These are phyloP conservation scores for Sparassis latifolia DNA, from an alignment of 1,284 basidiomycete species.

Conservation along the genomic window DNA sequence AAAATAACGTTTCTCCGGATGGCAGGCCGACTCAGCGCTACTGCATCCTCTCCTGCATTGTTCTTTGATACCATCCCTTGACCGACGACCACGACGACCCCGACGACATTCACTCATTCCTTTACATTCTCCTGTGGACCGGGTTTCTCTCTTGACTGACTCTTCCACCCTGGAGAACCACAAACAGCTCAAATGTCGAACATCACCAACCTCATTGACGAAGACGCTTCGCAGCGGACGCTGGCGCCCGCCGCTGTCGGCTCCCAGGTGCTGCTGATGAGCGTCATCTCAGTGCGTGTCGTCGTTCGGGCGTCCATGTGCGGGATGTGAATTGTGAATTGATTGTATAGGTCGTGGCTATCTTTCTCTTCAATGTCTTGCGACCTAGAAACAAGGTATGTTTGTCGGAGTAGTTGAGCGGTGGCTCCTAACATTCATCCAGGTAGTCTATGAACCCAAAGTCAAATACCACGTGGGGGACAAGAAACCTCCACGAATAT, in stretches of 20 bases:
- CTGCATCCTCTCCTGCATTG: no score
- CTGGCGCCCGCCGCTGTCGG: conserved; percentile 78
- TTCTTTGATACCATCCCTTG: no score
- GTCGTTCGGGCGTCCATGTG: no score
- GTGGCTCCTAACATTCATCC: neutral
- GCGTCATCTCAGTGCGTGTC: conserved; percentile 28
- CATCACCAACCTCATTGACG: conserved; percentile 22
- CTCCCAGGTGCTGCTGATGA: conserved; percentile 62
- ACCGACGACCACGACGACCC: conserved; percentile 5
- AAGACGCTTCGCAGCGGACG: conserved; percentile 30
- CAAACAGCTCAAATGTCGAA: conserved; percentile 11
- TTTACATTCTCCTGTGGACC: conserved; percentile 5
- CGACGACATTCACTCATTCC: neutral
- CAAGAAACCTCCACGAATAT: conserved; percentile 77
- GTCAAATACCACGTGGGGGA: conserved; percentile 81
- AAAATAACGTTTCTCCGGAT: no score
- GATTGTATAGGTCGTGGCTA: conserved; percentile 34
- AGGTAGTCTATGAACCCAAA: conserved; percentile 85
- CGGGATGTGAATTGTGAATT: neutral
- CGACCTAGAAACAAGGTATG: conserved; percentile 57
- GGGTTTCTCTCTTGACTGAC: conserved; percentile 11
- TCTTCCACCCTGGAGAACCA: neutral
- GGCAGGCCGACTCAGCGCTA: no score
- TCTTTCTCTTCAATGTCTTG: conserved; percentile 58
- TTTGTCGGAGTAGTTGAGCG: conserved; percentile 1